phyloP scores from a whole-genome alignment of 106 monocot species.

The Dendrobium chrysotoxum region DNA sequence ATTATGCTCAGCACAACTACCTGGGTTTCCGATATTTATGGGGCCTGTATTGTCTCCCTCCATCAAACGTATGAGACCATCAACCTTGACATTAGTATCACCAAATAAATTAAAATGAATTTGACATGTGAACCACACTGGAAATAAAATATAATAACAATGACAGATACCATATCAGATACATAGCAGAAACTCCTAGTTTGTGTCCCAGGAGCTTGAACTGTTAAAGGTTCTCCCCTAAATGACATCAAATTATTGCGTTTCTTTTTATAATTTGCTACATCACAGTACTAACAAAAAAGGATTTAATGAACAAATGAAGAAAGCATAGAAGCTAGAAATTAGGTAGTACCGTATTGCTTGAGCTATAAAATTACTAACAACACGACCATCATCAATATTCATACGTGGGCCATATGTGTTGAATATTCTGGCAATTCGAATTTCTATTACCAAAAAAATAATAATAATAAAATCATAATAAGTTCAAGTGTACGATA shows the following conservation, averaged over 20 bases:
- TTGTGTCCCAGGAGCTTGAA: slow-evolving; percentile 93
- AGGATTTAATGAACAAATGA: neutral
- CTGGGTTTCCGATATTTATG: slow-evolving; percentile 93
- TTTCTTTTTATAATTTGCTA: neutral
- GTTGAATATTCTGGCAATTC: slow-evolving; percentile 97
- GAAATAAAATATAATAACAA: neutral
- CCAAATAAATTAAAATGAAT: neutral
- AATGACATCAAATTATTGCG: neutral
- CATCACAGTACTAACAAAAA: neutral
- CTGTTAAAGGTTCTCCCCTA: slow-evolving; percentile 84
- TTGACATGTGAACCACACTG: neutral
- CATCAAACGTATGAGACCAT: slow-evolving; percentile 86
- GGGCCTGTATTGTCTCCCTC: slow-evolving; percentile 88
- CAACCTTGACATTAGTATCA: slow-evolving; percentile 27
- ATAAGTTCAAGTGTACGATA: neutral
- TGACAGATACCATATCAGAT: slow-evolving; percentile 65
- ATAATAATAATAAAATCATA: neutral
- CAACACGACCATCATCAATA: slow-evolving; percentile 97
- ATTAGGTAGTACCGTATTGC: slow-evolving; percentile 57
- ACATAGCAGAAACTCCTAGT: slow-evolving; percentile 99
- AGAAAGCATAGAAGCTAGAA: neutral
- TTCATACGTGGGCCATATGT: slow-evolving; percentile 99
- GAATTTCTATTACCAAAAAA: slow-evolving; percentile 69
- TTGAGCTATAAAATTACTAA: slow-evolving; percentile 98
- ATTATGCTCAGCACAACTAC: slow-evolving; percentile 17